Conservation (phyloP, 805 yeast species). For the Tetrapisispora taiwanensis region DNA sequence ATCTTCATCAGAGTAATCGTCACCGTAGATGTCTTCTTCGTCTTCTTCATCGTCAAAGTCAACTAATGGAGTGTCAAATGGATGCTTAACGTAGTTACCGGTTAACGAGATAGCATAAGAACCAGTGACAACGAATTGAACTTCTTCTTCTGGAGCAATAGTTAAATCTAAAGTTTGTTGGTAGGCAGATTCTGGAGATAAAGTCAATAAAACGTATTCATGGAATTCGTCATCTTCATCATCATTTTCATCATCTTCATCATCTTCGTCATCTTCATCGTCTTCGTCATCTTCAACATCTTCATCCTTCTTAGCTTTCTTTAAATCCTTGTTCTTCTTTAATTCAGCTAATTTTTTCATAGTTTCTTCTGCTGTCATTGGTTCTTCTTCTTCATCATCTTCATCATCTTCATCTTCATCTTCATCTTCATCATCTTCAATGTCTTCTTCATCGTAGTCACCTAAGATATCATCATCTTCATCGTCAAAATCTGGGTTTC, state of each 20-base stretch:
- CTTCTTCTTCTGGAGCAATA: constrained; percentile 88
- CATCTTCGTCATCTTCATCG: constrained; percentile 40
- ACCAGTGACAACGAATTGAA: constrained; percentile 89
- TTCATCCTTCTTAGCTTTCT: constrained; percentile 37
- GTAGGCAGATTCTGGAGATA: constrained; percentile 71
- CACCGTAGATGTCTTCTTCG: constrained; percentile 26
- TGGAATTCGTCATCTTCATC: constrained; percentile 68
- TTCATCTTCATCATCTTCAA: constrained; percentile 37
- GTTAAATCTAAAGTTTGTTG: constrained; percentile 90
- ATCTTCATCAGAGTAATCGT: constrained; percentile 43
- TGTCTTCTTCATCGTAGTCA: constrained; percentile 37
- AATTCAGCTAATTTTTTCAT: constrained; percentile 36
- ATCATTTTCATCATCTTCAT: constrained; percentile 46
- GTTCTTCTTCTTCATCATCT: constrained; percentile 35
- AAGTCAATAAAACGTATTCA: constrained; percentile 79
- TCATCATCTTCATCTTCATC: constrained; percentile 31
- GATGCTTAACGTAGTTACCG: constrained; percentile 95
- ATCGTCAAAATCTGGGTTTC: constrained; percentile 40
- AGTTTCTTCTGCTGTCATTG: constrained; percentile 28
- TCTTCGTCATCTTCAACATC: constrained; percentile 41
- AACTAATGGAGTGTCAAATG: constrained; percentile 48
- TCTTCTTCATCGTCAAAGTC: constrained; percentile 44
- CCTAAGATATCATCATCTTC: constrained; percentile 37
- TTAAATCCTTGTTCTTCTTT: constrained; percentile 42
- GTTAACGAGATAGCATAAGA: constrained; percentile 85